A percentile compares a stretch with the other conserved stretches of the same genome.
Conservation (phyloP, 768 basidiomycete species). For the Auriscalpium microsporum region DNA sequence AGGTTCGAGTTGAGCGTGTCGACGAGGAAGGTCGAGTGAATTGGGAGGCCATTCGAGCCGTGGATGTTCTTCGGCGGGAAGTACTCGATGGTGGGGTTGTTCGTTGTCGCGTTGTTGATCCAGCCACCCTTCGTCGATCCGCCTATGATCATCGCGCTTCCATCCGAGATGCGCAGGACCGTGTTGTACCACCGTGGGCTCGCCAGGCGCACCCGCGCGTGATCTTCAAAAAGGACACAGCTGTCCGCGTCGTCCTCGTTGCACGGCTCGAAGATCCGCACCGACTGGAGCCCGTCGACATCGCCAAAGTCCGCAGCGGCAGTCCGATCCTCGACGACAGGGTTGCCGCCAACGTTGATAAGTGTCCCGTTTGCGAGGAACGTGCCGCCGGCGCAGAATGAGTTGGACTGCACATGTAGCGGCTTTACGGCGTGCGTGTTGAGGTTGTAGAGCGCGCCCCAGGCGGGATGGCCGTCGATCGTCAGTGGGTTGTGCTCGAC, state of each 20-base stretch:
- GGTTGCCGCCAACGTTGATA: conserved; percentile 76
- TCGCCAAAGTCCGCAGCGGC: conserved; percentile 71
- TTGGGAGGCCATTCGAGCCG: conserved; percentile 57
- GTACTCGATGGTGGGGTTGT: conserved; percentile 78
- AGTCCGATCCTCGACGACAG: conserved; percentile 57
- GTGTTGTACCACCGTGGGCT: conserved; percentile 80
- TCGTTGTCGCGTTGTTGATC: conserved; percentile 75
- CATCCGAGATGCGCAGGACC: conserved; percentile 58
- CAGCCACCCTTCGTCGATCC: conserved; percentile 78
- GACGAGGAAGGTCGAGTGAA: conserved; percentile 52
- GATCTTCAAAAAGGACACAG: conserved; percentile 64
- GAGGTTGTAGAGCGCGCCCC: conserved; percentile 71
- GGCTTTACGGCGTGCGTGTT: conserved; percentile 52
- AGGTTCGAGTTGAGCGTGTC: conserved; percentile 76
- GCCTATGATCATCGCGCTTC: conserved; percentile 78
- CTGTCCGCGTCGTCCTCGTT: conserved; percentile 32
- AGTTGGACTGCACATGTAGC: conserved; percentile 64
- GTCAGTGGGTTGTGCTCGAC: conserved; percentile 79
- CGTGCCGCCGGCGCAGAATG: conserved; percentile 79
- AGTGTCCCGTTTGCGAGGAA: conserved; percentile 73
- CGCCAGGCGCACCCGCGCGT: conserved; percentile 56
- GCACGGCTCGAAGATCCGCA: conserved; percentile 68
- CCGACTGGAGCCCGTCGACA: conserved; percentile 59
- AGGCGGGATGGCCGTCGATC: conserved; percentile 69
- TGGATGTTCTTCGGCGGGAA: conserved; percentile 74